Base-by-base conservation (phyloP, 352 stramenopile genomes). In the Pythium phragmitis region DNA sequence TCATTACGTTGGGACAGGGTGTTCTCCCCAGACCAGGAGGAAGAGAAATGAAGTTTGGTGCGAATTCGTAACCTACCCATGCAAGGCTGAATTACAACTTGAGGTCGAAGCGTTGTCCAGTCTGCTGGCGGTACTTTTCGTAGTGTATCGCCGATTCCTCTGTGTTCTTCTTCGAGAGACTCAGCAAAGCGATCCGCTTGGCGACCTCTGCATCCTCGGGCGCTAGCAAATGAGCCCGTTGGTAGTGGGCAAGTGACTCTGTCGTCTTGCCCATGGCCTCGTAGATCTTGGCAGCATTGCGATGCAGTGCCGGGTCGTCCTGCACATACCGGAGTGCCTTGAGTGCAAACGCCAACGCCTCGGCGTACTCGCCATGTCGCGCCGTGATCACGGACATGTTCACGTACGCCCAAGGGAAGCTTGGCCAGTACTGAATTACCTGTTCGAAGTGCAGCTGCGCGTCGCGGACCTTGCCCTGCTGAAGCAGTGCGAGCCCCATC, bases 351-450 rank as follows among this genome's bases (percentile, higher is more conserved):
- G 59, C 42, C 13, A 92, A 52, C 0, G 80, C 79, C 34, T 89
- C 73, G 2, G 49, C 26, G 67, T 88, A 88, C 13, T 65, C 34
- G 7, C 83, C 83, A 16, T 53, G 65, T 33, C 54, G 72, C 9
- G 80, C 79, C 28, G 79, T 55, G 8, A 92, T 36, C 9, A 60
- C 76, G 11, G 79, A 74, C 57, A 87, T 74, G 53, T 88, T 92
- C n/a, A 78, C 65, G 65, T 87, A 80, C n/a, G 72, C 57, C 3
- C 59, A 70, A 6, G 73, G 60, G 41, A 86, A 92, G 2, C 60
- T 77, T 16, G 83, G 79, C 76, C 79, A 84, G 33, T 67, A 57
- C 21, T 59, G 51, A 21, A 87, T 77, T 0, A 76, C 73, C 34
- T 82, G 58, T 9, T 77, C 57, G 17, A 90, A 76, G 17, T 85